A percentile compares a stretch with the other conserved stretches of the same genome.
Evolutionary conservation across 2,329 filamentous ascomycete genomes (phyloP).

Genomic region (Neoascochyta sp.): DNA sequence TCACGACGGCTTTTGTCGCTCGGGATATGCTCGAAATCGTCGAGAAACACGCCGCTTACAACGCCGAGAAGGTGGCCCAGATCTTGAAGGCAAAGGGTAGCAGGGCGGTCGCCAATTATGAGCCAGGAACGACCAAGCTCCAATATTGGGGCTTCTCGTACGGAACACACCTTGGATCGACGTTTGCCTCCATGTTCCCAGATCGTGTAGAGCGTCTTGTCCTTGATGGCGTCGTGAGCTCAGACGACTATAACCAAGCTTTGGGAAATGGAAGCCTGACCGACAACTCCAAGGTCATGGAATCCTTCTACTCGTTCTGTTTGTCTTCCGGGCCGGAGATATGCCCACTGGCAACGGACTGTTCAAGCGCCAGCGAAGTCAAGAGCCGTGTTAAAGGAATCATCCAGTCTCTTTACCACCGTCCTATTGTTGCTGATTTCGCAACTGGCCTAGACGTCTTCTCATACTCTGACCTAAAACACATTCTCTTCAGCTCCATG

Average conservation of each 20-base stretch:
- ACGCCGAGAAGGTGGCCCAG: neutral
- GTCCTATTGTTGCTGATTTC: constrained; percentile 38
- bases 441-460: constrained; percentile 31
- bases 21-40: constrained; percentile 50
- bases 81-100: constrained; percentile 4
- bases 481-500: constrained; percentile 35
- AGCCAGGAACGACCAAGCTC: constrained; percentile 26
- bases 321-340: constrained; percentile 38
- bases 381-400: constrained; percentile 32
- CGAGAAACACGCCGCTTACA: constrained; percentile 42
- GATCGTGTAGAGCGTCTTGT: constrained; percentile 34
- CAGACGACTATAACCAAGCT: constrained; percentile 33
- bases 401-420: constrained; percentile 38
- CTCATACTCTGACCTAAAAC: constrained; percentile 41
- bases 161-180: constrained; percentile 43
- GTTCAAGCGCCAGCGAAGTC: constrained; percentile 34
- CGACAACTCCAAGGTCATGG: constrained; percentile 45
- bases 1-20: constrained; percentile 47
- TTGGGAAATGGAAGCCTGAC: constrained; percentile 41
- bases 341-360: constrained; percentile 41
- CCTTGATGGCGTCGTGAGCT: constrained; percentile 48
- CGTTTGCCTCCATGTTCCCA: constrained; percentile 40
- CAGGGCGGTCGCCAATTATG: constrained; percentile 1
- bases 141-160: constrained; percentile 50
- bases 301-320: constrained; percentile 46